These are phyloP conservation scores for Meripilus lineatus DNA, from an alignment of 1,284 basidiomycete genomes.

Conservation along the genomic window DNA sequence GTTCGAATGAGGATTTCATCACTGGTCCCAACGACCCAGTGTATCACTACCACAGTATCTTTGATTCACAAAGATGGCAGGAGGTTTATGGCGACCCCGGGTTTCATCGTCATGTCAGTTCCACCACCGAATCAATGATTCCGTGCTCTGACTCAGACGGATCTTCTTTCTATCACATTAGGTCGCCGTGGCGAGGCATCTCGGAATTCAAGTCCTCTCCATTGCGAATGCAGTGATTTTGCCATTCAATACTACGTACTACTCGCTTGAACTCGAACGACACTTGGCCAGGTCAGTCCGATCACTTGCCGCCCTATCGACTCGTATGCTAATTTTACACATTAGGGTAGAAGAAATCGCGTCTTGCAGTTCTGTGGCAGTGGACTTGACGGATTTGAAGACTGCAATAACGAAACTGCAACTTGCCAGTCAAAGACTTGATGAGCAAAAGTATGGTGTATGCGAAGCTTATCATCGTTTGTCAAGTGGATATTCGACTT, in stretches of 20 bases:
- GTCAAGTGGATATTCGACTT: no score
- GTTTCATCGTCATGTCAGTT: slow-evolving; percentile 60
- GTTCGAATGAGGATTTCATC: slow-evolving; percentile 48
- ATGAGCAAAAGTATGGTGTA: no score
- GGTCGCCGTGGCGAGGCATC: slow-evolving; percentile 63
- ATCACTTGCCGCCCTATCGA: no score
- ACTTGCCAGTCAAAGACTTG: no score
- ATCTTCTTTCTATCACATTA: slow-evolving; percentile 19
- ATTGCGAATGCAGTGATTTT: slow-evolving; percentile 54
- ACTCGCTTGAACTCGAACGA: slow-evolving; percentile 44
- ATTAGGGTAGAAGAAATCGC: no score
- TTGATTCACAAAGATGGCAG: slow-evolving; percentile 71
- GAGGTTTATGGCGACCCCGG: slow-evolving; percentile 69
- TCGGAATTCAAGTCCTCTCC: slow-evolving; percentile 60
- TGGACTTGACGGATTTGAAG: no score
- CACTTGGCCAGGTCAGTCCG: slow-evolving; percentile 44
- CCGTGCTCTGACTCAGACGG: slow-evolving; percentile 7
- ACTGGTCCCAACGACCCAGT: slow-evolving; percentile 50
- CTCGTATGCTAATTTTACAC: no score
- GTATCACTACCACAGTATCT: slow-evolving; percentile 77
- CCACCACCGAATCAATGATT: not conserved
- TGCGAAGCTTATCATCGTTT: no score
- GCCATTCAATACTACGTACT: slow-evolving; percentile 77
- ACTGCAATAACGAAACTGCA: no score
- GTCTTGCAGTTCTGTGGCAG: no score